Evolutionary conservation across 129 eudicot species (phyloP), one percentile per base, ranked within the genome.

Genomic region (Flaveria bidentis): DNA sequence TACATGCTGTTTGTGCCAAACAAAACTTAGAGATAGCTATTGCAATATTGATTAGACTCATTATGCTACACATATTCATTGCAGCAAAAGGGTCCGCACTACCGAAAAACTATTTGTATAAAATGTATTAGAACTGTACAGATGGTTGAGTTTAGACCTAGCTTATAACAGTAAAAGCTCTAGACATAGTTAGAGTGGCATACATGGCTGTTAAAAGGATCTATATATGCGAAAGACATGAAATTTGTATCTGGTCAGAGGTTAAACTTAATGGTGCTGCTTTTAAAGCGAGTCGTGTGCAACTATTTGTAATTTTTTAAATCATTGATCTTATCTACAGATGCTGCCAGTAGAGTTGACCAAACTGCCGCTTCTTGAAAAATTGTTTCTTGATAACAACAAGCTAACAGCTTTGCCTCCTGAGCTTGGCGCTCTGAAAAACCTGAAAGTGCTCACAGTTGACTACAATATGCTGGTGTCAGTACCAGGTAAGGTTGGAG

Each of bases 391-490:
- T 82, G 96, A 95, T 83, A 89, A 89, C 81, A 95, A 91, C 63
- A 91, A 83, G 89, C 84, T 95, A 30, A 75, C 87, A 36, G 70
- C 77, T 80, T 84, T 95, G 82, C 99, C 99, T 44, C 89, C 99
- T 69, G 97, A 95, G 82, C 90, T 95, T 71, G 96, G 99, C 28
- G 87, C 73, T 52, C 87, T 95, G 69, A 95, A 86, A 84, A 82
- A 86, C 86, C 83, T 95, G 57, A 95, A 95, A 86, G 96, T 91
- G 68, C 94, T 95, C 47, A 82, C 96, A 8, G 96, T 76, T 63
- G 99, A 95, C 89, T 83, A 87, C 82, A 95, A 95, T 82, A 78
- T 87, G 92, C 82, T 95, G 69, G 86, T 84, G 72, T 87, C 99
- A 2, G 97, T 95, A 45, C 99, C 97, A 65, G 99, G 99, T 89